Conservation (phyloP, 2,329 filamentous ascomycete species). For the Lachnellula arida region DNA sequence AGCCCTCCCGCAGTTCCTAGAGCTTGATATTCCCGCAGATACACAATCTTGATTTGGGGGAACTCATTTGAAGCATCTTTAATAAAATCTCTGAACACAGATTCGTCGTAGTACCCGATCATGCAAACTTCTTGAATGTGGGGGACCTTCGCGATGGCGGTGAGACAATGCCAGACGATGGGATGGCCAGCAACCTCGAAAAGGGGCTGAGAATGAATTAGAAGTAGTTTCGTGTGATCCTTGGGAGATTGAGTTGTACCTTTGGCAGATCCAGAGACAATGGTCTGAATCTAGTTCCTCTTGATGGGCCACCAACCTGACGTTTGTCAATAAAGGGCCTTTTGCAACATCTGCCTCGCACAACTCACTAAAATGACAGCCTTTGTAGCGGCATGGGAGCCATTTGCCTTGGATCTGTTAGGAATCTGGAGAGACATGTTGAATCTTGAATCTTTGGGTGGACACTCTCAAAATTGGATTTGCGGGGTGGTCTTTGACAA, state of each 20-base stretch:
- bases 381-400: constrained; percentile 64
- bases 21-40: constrained; percentile 95
- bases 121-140: constrained; percentile 95
- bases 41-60: constrained; percentile 84
- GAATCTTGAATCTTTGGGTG: neutral
- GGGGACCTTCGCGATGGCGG: constrained; percentile 83
- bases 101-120: constrained; percentile 98
- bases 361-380: constrained; percentile 81
- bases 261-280: constrained; percentile 94
- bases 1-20: constrained; percentile 92
- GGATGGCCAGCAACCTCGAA: constrained; percentile 98
- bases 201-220: constrained; percentile 60
- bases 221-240: constrained; percentile 15
- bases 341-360: constrained; percentile 4
- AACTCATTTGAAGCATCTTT: constrained; percentile 83
- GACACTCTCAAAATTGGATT: neutral
- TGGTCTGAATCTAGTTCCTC: constrained; percentile 92
- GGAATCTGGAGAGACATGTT: constrained; percentile 41
- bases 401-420: constrained; percentile 46
- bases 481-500: neutral
- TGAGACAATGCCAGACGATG: constrained; percentile 97
- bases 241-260: constrained; percentile 46
- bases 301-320: constrained; percentile 89
- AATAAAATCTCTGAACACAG: constrained; percentile 96
- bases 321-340: constrained; percentile 15